Evolutionary conservation across 2,329 filamentous ascomycete species (phyloP).

Genomic region (Hansfordia pulvinata): DNA sequence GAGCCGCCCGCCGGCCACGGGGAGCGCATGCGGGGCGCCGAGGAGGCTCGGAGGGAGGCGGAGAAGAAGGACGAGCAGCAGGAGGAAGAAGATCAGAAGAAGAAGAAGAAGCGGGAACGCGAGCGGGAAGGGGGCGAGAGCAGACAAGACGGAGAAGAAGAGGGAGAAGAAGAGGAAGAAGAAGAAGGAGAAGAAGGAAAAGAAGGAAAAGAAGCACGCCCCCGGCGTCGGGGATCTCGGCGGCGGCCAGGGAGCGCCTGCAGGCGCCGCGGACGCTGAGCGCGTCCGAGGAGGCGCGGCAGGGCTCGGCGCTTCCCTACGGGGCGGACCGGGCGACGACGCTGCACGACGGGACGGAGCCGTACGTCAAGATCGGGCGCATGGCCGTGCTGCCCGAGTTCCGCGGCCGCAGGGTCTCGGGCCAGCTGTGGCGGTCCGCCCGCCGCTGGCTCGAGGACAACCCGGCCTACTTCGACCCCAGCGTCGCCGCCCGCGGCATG

Average conservation of each 20-base stretch:
- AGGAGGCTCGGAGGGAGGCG: no score
- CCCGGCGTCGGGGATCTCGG: no score
- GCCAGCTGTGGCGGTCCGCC: constrained; percentile 51
- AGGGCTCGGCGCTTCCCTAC: constrained; percentile 10
- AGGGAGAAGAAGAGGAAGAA: no score
- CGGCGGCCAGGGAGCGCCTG: no score
- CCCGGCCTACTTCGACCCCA: constrained; percentile 38
- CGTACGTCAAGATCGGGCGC: constrained; percentile 72
- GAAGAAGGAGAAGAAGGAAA: no score
- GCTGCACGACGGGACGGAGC: constrained; percentile 48
- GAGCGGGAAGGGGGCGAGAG: constrained; percentile 10
- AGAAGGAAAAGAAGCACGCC: no score
- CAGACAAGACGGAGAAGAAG: no score
- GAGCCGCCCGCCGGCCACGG: constrained; percentile 3
- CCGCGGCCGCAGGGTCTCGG: constrained; percentile 51
- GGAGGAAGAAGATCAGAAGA: constrained; percentile 2
- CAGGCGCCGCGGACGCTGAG: constrained; percentile 8
- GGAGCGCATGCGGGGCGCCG: constrained; percentile 10
- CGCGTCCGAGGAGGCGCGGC: constrained; percentile 9
- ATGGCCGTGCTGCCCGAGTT: constrained; percentile 57
- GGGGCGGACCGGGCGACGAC: constrained; percentile 30
- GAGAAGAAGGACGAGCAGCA: no score
- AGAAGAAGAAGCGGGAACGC: constrained; percentile 8
- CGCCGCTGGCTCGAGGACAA: constrained; percentile 55
- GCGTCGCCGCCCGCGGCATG: constrained; percentile 27